These are phyloP conservation scores for Penicillium janthinellum DNA, from an alignment of 2,329 filamentous ascomycete genomes.

Conservation along the genomic window DNA sequence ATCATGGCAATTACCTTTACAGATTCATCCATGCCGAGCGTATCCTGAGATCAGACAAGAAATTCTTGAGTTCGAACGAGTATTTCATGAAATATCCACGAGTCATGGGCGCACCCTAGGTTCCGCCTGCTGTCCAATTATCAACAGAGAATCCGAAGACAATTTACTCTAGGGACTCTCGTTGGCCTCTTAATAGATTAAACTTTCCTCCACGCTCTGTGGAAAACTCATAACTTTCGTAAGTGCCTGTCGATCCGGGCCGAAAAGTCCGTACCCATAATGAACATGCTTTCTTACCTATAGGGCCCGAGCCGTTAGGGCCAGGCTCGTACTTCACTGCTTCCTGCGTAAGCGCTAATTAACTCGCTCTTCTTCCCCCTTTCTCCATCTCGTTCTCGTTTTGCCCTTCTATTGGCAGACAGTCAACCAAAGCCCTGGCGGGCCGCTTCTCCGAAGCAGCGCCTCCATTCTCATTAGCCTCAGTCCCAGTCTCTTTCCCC, in stretches of 20 bases:
- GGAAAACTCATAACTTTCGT: too few relatives aligned
- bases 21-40: neutral
- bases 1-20: neutral
- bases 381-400: neutral
- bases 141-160: too few relatives aligned
- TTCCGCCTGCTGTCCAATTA: too few relatives aligned
- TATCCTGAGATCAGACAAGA: too few relatives aligned
- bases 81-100: too few relatives aligned
- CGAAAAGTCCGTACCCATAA: neutral
- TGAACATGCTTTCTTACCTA: neutral
- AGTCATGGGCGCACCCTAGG: too few relatives aligned
- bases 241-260: neutral
- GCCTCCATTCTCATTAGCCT: neutral
- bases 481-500: neutral
- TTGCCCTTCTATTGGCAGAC: neutral
- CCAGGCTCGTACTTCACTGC: neutral
- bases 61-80: too few relatives aligned
- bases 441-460: neutral
- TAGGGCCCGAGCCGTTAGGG: neutral
- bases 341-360: neutral
- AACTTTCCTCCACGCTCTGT: neutral
- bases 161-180: neutral
- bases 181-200: neutral
- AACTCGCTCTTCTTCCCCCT: neutral
- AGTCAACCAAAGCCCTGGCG: neutral